Conservation (phyloP, 345 rosid species). For the Eucalyptus sideroxylon region DNA sequence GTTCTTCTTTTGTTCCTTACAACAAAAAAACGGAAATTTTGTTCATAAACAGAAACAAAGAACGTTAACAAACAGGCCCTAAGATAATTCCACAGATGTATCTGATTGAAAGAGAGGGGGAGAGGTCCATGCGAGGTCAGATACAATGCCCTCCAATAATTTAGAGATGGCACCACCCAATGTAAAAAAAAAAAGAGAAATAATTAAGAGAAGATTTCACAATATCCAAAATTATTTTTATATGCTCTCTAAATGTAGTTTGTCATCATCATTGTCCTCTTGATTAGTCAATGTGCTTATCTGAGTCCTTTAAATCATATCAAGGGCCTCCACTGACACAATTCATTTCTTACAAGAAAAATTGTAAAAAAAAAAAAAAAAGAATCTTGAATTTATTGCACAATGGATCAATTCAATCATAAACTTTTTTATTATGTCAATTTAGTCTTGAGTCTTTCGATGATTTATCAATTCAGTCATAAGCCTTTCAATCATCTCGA, state of each 20-base stretch:
- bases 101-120: no score
- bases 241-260: background rate
- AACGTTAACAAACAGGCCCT: no score
- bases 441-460: background rate
- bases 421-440: background rate
- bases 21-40: no score
- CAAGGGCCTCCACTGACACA: background rate
- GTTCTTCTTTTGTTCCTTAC: no score
- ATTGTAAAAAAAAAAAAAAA: background rate
- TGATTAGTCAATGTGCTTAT: background rate
- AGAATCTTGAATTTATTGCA: no score
- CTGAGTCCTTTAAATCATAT: background rate
- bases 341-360: background rate
- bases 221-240: background rate
- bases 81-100: no score
- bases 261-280: background rate
- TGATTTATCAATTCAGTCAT: background rate
- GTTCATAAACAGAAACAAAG: no score
- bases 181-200: background rate
- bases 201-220: background rate
- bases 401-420: accelerated
- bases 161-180: background rate
- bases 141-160: no score
- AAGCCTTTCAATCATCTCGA: background rate
- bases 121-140: no score